Evolutionary conservation across 2,329 filamentous ascomycete genomes (phyloP), one percentile per base, ranked within the genome.

Genomic region (Trichoderma guizhouense): DNA sequence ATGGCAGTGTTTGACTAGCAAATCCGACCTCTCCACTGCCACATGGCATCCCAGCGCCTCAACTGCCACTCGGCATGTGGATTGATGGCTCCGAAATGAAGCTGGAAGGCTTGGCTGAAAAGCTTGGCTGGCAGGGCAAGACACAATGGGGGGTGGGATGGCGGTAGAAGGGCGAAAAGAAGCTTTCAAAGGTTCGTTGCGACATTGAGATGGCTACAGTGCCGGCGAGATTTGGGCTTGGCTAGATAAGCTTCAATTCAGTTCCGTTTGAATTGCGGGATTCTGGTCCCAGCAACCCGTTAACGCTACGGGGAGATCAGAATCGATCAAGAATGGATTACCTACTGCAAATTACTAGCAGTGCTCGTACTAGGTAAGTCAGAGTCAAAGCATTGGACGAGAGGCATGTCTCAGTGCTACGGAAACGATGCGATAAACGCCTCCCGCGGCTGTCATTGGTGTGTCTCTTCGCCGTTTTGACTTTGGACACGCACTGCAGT

Each of bases 41-140:
- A 69, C 66, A 69, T 69, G 66, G 66, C 66, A 69, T 69, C 66
- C 66, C 28, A 51, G 21, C 66, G 66, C 66, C 57, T 69, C 57
- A 26, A 62, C 36, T 69, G 66, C 66, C 66, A 53, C n/a, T 61
- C 57, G 66, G 57, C 66, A 69, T 32, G 36, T 69, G 66, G 30
- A 53, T 5, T 34, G 24, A 39, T 24, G 21, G 9, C 5, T 8
- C 39, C 6, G 24, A 11, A 61, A 62, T 67, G 51, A 53, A 67
- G 58, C 58, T 61, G 58, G n/a, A 61, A 14, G 32, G 18, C 61
- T 64, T 64, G 61, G 61, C 61, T 51, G 61, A 51, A 64, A 64
- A 64, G 61, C 63, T 55, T 69, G 66, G 55, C 66, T 60, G 66
- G 36, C 39, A 69, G 36, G 66, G 66, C 66, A 28, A 69, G 66